Evolutionary conservation across 2,329 filamentous ascomycete genomes (phyloP).

Genomic region (Tolypocladium cylindrosporum): DNA sequence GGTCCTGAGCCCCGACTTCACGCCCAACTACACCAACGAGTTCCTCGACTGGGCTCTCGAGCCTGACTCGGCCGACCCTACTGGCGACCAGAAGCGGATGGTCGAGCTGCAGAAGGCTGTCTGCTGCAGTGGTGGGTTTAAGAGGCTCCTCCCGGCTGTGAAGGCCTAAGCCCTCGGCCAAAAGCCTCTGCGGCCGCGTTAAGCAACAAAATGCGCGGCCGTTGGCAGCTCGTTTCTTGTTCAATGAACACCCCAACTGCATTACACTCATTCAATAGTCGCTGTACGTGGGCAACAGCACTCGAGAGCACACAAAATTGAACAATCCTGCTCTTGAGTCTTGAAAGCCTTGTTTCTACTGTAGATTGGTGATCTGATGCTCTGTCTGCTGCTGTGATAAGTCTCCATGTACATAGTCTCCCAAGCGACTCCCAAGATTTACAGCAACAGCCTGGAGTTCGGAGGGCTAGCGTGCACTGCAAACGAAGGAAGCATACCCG

Average conservation of each 20-base stretch:
- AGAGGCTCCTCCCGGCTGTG: constrained; percentile 25
- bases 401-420: background rate
- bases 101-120: constrained; percentile 57
- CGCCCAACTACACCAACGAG: constrained; percentile 66
- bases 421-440: background rate
- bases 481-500: too few relatives aligned
- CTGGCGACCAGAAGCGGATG: constrained; percentile 68
- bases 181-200: background rate
- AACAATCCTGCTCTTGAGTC: background rate
- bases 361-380: background rate
- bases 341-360: background rate
- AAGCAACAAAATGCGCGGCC: background rate
- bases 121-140: constrained; percentile 55
- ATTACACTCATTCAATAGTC: background rate
- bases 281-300: background rate
- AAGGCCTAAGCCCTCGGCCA: background rate
- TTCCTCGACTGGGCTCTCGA: constrained; percentile 58
- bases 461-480: too few relatives aligned
- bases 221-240: background rate
- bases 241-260: background rate
- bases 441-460: background rate
- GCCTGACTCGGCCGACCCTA: constrained; percentile 55
- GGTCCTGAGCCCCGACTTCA: constrained; percentile 52
- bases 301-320: background rate
- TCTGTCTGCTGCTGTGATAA: background rate